Base-by-base conservation (phyloP, 169 alveolate species). In the Perkinsus marinus region DNA sequence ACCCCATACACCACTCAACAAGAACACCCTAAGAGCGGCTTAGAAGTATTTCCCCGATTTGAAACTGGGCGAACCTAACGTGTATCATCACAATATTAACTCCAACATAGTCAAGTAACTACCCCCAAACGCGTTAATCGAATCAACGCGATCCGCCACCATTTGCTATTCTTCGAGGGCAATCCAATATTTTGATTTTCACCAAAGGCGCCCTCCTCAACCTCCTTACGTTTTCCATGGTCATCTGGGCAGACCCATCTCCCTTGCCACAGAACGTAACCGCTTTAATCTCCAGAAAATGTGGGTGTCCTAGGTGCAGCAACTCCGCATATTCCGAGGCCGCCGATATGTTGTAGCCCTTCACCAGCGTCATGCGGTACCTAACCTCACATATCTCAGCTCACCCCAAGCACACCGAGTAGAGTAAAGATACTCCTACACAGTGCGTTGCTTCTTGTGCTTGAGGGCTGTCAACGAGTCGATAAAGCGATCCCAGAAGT, bases 241-340 rank as follows among this genome's bases (percentile, higher is more conserved):
- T 96, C 34, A 96, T 90, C 22, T 95, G 79, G 22, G 79, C 95
- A 37, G 96, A 95, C 38, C 95, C 97, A 92, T 95, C 95, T 34
- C 96, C 96, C 39, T 95, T 95, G 0, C 98, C 98, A 90, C 98
- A 96, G 93, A 95, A 97, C 19, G 98, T 97, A 69, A 96, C 98
- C 6, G 97, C 97, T 92, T 97, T 97, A 47, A 97, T 95, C 93
- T 97, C 98, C 0, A 97, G 94, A 91, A 97, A 95, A 90, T 96
- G 97, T 6, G 98, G 97, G 90, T 91, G 95, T 2, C 97, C 97
- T 90, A 92, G 68, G 92, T 93, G 93, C 30, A 97, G 92, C 92
- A 97, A 93, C 39, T 94, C 92, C 17, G 97, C 96, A 90, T 96
- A 97, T 90, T 96, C 96, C 57, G 92, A 90, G 5, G 79, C 79